Percentiles rank a stretch among this genome's conserved stretches.
Conservation (phyloP, 768 basidiomycete species). For the Russula sp. region DNA sequence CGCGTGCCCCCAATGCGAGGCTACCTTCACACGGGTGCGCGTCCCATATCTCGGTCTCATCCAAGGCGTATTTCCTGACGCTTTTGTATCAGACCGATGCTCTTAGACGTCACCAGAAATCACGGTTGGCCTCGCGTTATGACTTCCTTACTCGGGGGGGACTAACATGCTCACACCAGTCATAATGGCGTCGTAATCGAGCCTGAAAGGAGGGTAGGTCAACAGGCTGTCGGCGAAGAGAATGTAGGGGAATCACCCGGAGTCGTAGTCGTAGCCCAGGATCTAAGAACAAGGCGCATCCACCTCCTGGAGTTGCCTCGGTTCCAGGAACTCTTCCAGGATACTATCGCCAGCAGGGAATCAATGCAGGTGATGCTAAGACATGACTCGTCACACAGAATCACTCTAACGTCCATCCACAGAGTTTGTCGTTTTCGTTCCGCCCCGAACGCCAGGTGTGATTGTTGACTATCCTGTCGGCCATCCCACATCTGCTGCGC, state of each 20-base stretch:
- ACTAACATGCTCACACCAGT: slow-evolving; percentile 36
- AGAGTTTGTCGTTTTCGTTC: slow-evolving; percentile 28
- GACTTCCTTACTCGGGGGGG: slow-evolving; percentile 16
- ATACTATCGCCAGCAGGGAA: slow-evolving; percentile 67
- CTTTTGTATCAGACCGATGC: slow-evolving; percentile 62
- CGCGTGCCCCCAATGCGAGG: slow-evolving; percentile 76
- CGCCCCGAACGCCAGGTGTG: slow-evolving; percentile 39
- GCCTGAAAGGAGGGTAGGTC: slow-evolving; percentile 37
- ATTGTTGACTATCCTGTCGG: slow-evolving; percentile 45
- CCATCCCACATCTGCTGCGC: slow-evolving; percentile 54
- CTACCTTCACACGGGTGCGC: slow-evolving; percentile 74
- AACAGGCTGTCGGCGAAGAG: slow-evolving; percentile 32
- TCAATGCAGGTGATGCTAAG: slow-evolving; percentile 42
- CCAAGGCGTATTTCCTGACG: slow-evolving; percentile 6
- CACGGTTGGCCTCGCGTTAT: slow-evolving; percentile 49
- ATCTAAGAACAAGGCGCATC: slow-evolving; percentile 37
- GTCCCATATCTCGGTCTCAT: neutral
- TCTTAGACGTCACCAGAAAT: slow-evolving; percentile 74
- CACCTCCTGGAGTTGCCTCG: slow-evolving; percentile 39
- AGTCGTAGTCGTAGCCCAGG: slow-evolving; percentile 54
- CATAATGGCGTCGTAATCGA: slow-evolving; percentile 70
- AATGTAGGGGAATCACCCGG: slow-evolving; percentile 40
- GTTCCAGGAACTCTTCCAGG: slow-evolving; percentile 43
- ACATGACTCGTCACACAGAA: neutral
- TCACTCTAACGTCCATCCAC: slow-evolving; percentile 7